phyloP scores from a whole-genome alignment of 306 rosid species.

The Canavalia gladiata region DNA sequence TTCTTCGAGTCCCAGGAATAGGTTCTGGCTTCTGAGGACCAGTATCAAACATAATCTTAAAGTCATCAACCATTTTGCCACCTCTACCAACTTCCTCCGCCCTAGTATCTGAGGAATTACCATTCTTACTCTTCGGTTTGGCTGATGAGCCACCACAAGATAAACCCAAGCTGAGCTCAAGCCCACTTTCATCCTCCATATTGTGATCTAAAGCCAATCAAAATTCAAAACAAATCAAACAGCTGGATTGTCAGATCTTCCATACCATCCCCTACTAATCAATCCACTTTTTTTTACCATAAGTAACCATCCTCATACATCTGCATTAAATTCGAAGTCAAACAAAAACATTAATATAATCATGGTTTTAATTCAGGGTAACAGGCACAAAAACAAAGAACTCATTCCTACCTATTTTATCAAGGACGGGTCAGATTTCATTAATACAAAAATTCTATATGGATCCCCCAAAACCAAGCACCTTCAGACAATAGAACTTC shows the following conservation, averaged over 20 bases:
- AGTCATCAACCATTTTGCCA: slow-evolving; percentile 79
- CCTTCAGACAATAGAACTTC: slow-evolving; percentile 2
- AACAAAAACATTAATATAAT: slow-evolving; percentile 35
- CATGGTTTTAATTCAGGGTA: background rate
- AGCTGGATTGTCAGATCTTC: slow-evolving; percentile 32
- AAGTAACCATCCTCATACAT: slow-evolving; percentile 37
- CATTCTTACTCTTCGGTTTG: slow-evolving; percentile 80
- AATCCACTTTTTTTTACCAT: slow-evolving; percentile 23
- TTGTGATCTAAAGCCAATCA: slow-evolving; percentile 44
- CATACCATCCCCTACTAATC: slow-evolving; percentile 19
- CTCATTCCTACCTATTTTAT: slow-evolving; percentile 8
- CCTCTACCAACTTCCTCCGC: slow-evolving; percentile 77
- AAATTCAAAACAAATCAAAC: slow-evolving; percentile 43
- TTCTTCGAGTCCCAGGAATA: slow-evolving; percentile 59
- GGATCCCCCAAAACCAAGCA: slow-evolving; percentile 13
- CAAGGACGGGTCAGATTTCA: slow-evolving; percentile 31
- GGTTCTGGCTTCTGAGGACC: slow-evolving; percentile 78
- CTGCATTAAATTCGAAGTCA: slow-evolving; percentile 45
- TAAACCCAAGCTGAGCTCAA: slow-evolving; percentile 97
- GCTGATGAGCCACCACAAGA: slow-evolving; percentile 82
- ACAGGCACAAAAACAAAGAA: slow-evolving; percentile 2
- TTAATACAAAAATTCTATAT: slow-evolving; percentile 26
- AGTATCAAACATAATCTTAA: slow-evolving; percentile 73
- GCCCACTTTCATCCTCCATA: slow-evolving; percentile 95
- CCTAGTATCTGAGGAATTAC: slow-evolving; percentile 68